Evolutionary conservation across 352 stramenopile species (phyloP).

Genomic region (Phytopythium kandeliae): DNA sequence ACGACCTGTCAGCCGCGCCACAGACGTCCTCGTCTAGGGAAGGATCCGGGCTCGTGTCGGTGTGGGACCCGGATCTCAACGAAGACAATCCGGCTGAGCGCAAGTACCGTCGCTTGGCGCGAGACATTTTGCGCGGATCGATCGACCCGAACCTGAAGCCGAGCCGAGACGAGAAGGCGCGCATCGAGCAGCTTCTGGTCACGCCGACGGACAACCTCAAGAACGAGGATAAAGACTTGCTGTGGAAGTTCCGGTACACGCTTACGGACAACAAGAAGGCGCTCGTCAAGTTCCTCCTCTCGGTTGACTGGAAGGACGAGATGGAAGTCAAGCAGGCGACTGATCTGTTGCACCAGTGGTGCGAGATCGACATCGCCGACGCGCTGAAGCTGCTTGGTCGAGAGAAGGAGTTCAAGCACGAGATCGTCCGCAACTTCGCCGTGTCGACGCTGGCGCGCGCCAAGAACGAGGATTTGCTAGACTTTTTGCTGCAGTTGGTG

Average conservation of each 20-base stretch:
- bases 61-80: conserved; percentile 84
- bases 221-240: conserved; percentile 89
- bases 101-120: conserved; percentile 97
- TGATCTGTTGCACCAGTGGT: conserved; percentile 76
- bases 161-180: conserved; percentile 91
- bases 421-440: conserved; percentile 94
- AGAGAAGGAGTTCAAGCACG: conserved; percentile 86
- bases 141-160: conserved; percentile 98
- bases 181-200: conserved; percentile 91
- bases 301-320: conserved; percentile 98
- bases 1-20: conserved; percentile 27
- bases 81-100: conserved; percentile 93
- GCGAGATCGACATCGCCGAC: conserved; percentile 96
- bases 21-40: conserved; percentile 9
- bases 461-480: conserved; percentile 96
- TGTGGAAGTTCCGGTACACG: conserved; percentile 97
- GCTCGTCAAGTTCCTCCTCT: conserved; percentile 97
- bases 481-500: conserved; percentile 98
- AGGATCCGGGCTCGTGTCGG: conserved; percentile 42
- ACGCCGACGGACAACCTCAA: conserved; percentile 93
- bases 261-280: conserved; percentile 94
- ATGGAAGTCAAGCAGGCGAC: conserved; percentile 94
- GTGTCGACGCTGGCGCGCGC: conserved; percentile 93
- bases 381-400: conserved; percentile 96
- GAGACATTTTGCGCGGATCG: conserved; percentile 93